Percentiles rank a stretch among this genome's conserved stretches.
Conservation (phyloP, 2,329 filamentous ascomycete species). For the Venturia carpophila region DNA sequence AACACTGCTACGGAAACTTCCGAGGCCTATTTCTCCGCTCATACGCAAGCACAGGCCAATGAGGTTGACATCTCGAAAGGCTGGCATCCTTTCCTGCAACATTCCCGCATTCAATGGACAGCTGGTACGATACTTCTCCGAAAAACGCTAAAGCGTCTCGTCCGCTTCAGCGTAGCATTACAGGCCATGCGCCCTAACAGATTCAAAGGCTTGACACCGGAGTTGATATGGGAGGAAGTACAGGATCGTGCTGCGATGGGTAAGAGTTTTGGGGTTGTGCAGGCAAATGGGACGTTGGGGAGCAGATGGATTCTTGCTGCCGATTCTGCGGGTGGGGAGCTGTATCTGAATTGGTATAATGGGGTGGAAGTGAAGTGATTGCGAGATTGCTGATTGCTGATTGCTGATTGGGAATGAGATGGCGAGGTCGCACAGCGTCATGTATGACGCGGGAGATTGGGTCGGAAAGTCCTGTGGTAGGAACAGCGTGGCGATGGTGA, state of each 20-base stretch:
- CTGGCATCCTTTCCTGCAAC: neutral
- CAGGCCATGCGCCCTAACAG: neutral
- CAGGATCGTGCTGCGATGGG: neutral
- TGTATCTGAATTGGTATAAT: slow-evolving; percentile 5
- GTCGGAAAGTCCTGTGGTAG: no score
- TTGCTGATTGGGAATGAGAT: no score
- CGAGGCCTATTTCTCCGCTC: neutral
- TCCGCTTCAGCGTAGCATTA: neutral
- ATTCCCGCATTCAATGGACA: neutral
- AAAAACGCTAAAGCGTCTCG: neutral
- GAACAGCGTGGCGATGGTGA: no score
- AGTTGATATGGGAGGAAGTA: neutral
- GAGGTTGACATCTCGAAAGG: neutral
- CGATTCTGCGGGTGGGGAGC: neutral
- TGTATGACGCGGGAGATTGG: no score
- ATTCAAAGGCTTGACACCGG: neutral
- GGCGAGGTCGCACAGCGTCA: no score
- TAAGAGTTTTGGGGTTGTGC: neutral
- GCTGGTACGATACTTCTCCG: neutral
- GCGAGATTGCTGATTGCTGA: neutral
- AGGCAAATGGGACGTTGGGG: neutral
- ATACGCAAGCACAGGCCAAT: neutral
- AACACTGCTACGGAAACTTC: neutral
- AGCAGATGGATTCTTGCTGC: neutral
- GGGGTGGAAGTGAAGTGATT: neutral